These are phyloP conservation scores for Candolleomyces eurysporus DNA, from an alignment of 768 basidiomycete genomes.

Conservation along the genomic window DNA sequence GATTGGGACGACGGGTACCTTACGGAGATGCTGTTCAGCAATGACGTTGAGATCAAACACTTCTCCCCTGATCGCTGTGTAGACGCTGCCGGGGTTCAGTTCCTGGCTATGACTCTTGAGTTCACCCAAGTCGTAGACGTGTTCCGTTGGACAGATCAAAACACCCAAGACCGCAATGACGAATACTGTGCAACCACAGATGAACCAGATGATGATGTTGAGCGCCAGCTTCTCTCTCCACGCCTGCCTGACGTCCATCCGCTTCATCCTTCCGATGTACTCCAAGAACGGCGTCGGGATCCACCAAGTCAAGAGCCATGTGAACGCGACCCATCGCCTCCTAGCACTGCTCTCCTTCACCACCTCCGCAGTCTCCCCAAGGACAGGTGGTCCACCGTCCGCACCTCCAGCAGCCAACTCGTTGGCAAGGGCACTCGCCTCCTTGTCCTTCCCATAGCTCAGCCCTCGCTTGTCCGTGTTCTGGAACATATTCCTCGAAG, in stretches of 20 bases:
- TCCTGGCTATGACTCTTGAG: slow-evolving; percentile 66
- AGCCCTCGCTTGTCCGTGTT: slow-evolving; percentile 77
- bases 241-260: slow-evolving; percentile 88
- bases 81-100: slow-evolving; percentile 70
- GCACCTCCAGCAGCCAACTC: slow-evolving; percentile 76
- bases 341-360: slow-evolving; percentile 80
- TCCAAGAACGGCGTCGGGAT: slow-evolving; percentile 69
- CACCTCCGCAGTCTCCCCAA: slow-evolving; percentile 86
- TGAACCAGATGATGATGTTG: slow-evolving; percentile 94
- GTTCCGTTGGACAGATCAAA: slow-evolving; percentile 92
- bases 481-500: slow-evolving; percentile 94
- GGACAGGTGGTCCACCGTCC: slow-evolving; percentile 79
- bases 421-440: slow-evolving; percentile 55
- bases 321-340: slow-evolving; percentile 82
- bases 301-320: slow-evolving; percentile 93
- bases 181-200: slow-evolving; percentile 86
- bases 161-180: slow-evolving; percentile 86
- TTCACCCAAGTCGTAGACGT: slow-evolving; percentile 82
- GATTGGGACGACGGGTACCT: slow-evolving; percentile 68
- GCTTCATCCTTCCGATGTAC: slow-evolving; percentile 88
- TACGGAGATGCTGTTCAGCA: slow-evolving; percentile 61
- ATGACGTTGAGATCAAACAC: slow-evolving; percentile 83
- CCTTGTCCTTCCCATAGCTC: slow-evolving; percentile 38
- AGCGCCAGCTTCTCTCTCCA: slow-evolving; percentile 97
- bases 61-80: slow-evolving; percentile 86